These are phyloP conservation scores for Wakefieldia striispora DNA, from an alignment of 768 basidiomycete genomes.

Conservation along the genomic window DNA sequence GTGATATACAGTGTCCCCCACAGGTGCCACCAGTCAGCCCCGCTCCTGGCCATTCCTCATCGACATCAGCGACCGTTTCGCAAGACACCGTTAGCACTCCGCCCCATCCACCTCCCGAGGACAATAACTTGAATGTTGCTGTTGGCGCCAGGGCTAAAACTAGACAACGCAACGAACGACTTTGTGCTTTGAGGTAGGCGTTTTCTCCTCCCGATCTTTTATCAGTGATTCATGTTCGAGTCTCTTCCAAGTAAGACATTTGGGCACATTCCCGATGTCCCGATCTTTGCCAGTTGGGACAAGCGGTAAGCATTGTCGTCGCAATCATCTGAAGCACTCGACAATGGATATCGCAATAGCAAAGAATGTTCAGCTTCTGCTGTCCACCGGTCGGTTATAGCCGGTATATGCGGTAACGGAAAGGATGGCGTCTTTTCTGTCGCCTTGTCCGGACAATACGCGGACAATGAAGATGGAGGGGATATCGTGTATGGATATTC, in stretches of 20 bases:
- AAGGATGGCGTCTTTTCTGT: conserved; percentile 16
- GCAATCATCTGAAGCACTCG: neutral
- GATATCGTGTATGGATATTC: conserved; percentile 22
- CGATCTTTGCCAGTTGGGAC: conserved; percentile 20
- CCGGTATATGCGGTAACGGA: conserved; percentile 22
- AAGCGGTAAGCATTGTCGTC: conserved; percentile 13
- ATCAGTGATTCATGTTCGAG: neutral
- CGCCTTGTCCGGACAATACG: conserved; percentile 18
- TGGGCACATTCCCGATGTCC: conserved; percentile 24
- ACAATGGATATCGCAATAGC: conserved; percentile 1
- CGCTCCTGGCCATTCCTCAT: neutral
- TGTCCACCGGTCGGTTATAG: conserved; percentile 14
- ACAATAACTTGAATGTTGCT: neutral
- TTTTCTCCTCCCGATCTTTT: neutral
- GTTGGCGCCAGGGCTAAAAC: neutral
- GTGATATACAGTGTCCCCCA: neutral
- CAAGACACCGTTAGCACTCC: neutral
- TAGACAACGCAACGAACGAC: neutral
- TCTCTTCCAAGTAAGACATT: conserved; percentile 16
- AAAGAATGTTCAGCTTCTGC: conserved; percentile 5
- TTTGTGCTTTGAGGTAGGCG: neutral
- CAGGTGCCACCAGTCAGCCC: neutral
- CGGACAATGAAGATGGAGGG: conserved; percentile 25
- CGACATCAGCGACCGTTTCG: neutral
- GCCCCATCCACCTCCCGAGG: neutral